Conservation (phyloP, 805 yeast genomes). For the Spathaspora passalidarum region DNA sequence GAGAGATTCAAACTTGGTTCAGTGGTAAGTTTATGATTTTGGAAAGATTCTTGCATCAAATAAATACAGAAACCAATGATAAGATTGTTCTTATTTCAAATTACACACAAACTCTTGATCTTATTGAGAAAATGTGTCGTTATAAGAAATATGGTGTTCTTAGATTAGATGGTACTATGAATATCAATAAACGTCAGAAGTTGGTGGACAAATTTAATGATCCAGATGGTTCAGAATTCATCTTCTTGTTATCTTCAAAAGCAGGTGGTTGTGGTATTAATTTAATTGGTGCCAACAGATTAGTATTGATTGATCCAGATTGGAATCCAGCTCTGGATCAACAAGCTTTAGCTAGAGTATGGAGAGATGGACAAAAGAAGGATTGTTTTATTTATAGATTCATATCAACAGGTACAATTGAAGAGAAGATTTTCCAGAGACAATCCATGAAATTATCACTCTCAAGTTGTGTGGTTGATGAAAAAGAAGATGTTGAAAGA, state of each 20-base stretch:
- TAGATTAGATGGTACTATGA: constrained; percentile 90
- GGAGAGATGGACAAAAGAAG: constrained; percentile 99
- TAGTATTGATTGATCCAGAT: constrained; percentile 83
- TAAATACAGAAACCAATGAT: constrained; percentile 80
- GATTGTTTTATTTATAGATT: constrained; percentile 94
- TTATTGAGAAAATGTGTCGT: constrained; percentile 85
- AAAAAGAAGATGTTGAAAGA: constrained; percentile 91
- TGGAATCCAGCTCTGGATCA: constrained; percentile 99
- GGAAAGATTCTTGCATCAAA: constrained; percentile 78
- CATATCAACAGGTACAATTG: constrained; percentile 92
- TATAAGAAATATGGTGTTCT: constrained; percentile 68
- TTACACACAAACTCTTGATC: constrained; percentile 90
- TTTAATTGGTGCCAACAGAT: constrained; percentile 91
- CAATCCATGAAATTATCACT: constrained; percentile 92
- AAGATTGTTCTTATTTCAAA: constrained; percentile 93
- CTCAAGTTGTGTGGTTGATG: constrained; percentile 96
- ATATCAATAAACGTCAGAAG: constrained; percentile 87
- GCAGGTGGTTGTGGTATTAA: constrained; percentile 99
- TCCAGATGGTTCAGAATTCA: constrained; percentile 83
- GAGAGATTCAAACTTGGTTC: constrained; percentile 73
- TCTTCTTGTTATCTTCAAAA: constrained; percentile 85
- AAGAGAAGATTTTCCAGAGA: constrained; percentile 92
- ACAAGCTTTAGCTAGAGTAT: constrained; percentile 94
- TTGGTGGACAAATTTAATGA: constrained; percentile 89
- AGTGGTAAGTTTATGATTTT: constrained; percentile 86